Evolutionary conservation across 2,329 filamentous ascomycete species (phyloP), one percentile per base, ranked within the genome.

Genomic region (Fusarium nisikadoi): DNA sequence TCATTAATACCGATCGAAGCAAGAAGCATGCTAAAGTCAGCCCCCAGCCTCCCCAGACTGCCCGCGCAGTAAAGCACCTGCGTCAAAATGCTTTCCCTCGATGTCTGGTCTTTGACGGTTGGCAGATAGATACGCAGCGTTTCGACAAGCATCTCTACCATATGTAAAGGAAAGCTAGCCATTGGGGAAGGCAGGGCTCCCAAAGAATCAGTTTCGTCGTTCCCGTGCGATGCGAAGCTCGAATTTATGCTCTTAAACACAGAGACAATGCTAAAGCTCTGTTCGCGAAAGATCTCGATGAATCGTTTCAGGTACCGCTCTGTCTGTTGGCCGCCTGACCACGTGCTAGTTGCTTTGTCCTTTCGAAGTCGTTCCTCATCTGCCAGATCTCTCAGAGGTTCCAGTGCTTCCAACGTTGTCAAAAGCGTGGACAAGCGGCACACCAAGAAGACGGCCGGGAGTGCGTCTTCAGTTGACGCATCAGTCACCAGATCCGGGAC

Each of bases 231-330:
- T 17, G 71, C 59, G 46, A 82, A 76, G 57, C 80, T 81, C 7
- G 90, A 86, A 6, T 88, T 86, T 1, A 98, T 94, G 77, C 92
- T 96, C 77, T 92, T 93, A 81, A 97, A 98, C 87, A 98, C 94
- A 65, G 94, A 97, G 33, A 98, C 90, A 67, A 98, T 97, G 46
- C 92, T 93, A 80, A 99, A 99, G 79, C 94, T 97, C 81, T 99
- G 96, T 82, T 99, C 96, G 57, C 96, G 92, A 80, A 98, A 98
- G 33, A 99, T 94, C 80, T 99, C 96, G 76, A 99, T 93, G 81
- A 97, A 99, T 52, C 95, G 89, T 81, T 98, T 99, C 46, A 99
- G 84, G 77, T 94, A 99, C 56, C 94, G 89, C 81, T 98, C 96
- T 2, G 95, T 98, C 80, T 98, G 96, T 77, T 97, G 94, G 0